Evolutionary conservation across 352 stramenopile genomes (phyloP), one percentile per base, ranked within the genome.

Genomic region (Phytophthora quininea): DNA sequence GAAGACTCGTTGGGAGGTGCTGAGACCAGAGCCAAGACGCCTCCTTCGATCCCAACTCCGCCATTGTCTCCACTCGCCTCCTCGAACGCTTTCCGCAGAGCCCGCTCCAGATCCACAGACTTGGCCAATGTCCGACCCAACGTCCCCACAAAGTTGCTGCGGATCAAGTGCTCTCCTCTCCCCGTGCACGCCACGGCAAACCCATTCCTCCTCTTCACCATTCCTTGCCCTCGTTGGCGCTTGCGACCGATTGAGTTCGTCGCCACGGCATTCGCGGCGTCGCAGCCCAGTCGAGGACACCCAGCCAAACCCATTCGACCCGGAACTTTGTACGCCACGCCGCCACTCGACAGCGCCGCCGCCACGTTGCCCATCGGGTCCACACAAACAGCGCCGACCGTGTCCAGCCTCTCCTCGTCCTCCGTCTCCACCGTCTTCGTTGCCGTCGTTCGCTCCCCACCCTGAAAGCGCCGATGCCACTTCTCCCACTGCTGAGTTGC

Each of bases 131-230:
- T 56, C 12, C 59, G 58, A 3, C 71, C 51, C n/a, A 90, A 80
- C 12, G 35, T 56, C 2, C 54, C 32, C 5, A 82, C 62, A 14
- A 91, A 76, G 3, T 72, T 65, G 33, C 58, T 81, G n/a, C 76
- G 80, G 8, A 90, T 68, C 32, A 93, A 89, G 6, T 91, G 82
- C 60, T 93, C 85, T n/a, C 85, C 85, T 42, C 85, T 73, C 11
- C 85, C 85, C 0, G 82, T 84, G 45, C 78, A 87, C 2, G 80
- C 80, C 38, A 91, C 57, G 5, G 80, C 84, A 58, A 79, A 86
- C 1, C 75, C 70, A 49, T 82, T 86, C 9, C 58, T 67, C 45
- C 50, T 38, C 32, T 58, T 52, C 35, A 40, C 35, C 35, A 11
- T 27, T 42, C 45, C 51, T 57, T 61, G 58, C 24, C 76, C 64